Percentiles rank a stretch among this genome's conserved stretches.
Conservation (phyloP, 1,284 basidiomycete species). For the Uromyces viciae-fabae region DNA sequence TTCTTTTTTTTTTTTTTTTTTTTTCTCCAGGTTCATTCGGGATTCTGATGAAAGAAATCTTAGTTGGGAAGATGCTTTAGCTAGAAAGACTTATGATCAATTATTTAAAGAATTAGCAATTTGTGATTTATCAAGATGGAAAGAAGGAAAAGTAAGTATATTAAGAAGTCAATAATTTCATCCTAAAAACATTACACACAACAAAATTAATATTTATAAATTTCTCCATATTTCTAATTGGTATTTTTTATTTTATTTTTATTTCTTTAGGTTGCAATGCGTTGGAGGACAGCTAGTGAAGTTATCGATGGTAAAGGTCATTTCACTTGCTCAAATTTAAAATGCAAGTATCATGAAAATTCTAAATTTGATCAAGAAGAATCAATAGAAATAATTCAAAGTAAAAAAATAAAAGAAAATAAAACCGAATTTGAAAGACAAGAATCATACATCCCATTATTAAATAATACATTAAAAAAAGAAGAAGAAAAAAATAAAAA, state of each 20-base stretch:
- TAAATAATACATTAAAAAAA: neutral
- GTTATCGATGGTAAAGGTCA: slow-evolving; percentile 42
- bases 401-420: too few species aligned
- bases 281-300: slow-evolving; percentile 42
- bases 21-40: slow-evolving; percentile 30
- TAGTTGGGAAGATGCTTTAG: slow-evolving; percentile 42
- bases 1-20: neutral
- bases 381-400: too few species aligned
- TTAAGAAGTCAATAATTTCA: neutral
- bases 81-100: slow-evolving; percentile 43
- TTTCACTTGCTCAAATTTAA: slow-evolving; percentile 35
- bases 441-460: slow-evolving; percentile 30
- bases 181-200: neutral
- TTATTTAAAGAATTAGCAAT: slow-evolving; percentile 43
- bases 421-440: slow-evolving; percentile 23
- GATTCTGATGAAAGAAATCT: slow-evolving; percentile 36
- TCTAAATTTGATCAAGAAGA: too few species aligned
- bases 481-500: neutral
- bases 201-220: neutral
- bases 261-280: slow-evolving; percentile 38
- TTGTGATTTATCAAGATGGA: slow-evolving; percentile 40
- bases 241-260: neutral
- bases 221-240: neutral
- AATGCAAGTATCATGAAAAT: slow-evolving; percentile 36
- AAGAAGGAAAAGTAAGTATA: slow-evolving; percentile 42